Base-by-base conservation (phyloP, 371 early-diverging fungal genomes). In the Syncephalastrum monosporum region DNA sequence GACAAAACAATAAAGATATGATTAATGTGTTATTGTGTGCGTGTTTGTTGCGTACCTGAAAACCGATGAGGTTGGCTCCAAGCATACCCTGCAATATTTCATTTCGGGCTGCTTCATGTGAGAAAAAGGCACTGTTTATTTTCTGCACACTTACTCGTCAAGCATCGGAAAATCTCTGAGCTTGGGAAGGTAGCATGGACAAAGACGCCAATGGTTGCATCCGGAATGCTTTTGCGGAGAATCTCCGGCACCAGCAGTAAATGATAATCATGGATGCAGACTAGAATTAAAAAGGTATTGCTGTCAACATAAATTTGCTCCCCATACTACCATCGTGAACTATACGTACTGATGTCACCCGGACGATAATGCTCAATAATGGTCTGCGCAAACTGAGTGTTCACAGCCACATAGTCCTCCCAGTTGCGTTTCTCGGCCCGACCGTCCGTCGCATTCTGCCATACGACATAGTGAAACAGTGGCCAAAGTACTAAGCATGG, bases 221-320 rank as follows among this genome's bases (percentile, higher is more conserved):
- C 65, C 0, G 95, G 95, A 14, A 95, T 67, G 24, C 67, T 72
- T 59, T 84, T 69, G 41, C 95, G 86, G 15, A 99, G 67, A 80
- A 98, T 82, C 55, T 84, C 75, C 10, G 99, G 99, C 5, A 98
- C 84, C 42, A 96, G 74, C 74, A 97, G 81, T 43, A 98, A 69
- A 73, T 99, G 99, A 71, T 99, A 99, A 77, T 99, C 99, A 68
- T 99, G 97, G 57, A 99, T 88, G 96, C 97, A 99, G 43, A 99
- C 88, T 81, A 80, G 50, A 21, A 8, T 3, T 2, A 49, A 17
- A 25, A 12, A 25, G 21, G 42, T 21, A 55, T 44, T 44, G 12
- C 16, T 16, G 44, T 44, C 38, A 33, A 33, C 38, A 17, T 19
- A 13, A 8, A 50, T n/a, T 21, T 21, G 14, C 3, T 38, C 5